These are phyloP conservation scores for Cadophora sp. DNA, from an alignment of 2,329 filamentous ascomycete genomes.

Conservation along the genomic window DNA sequence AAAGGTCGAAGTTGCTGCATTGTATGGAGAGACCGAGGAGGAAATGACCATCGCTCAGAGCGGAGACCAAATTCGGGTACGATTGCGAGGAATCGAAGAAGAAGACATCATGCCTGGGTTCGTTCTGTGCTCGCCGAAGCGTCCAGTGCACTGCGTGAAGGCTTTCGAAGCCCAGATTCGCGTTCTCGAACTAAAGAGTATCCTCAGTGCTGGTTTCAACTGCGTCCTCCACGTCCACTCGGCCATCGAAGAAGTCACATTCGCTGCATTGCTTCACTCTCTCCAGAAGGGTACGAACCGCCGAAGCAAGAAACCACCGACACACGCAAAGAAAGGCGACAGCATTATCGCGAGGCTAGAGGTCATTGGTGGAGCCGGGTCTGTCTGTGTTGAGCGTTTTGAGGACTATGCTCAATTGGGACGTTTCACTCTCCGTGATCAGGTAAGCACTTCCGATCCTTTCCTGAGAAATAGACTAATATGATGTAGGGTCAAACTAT, in stretches of 20 bases:
- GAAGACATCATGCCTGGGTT: constrained; percentile 96
- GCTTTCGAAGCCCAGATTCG: constrained; percentile 96
- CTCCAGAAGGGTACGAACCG: constrained; percentile 92
- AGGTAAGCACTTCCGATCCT: constrained; percentile 58
- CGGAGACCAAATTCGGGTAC: constrained; percentile 92
- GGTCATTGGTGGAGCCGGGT: constrained; percentile 82
- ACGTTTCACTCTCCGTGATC: constrained; percentile 87
- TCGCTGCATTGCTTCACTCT: constrained; percentile 86
- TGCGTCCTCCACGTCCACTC: constrained; percentile 98
- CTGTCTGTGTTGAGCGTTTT: constrained; percentile 91
- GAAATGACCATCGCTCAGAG: constrained; percentile 83
- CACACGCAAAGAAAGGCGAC: constrained; percentile 82
- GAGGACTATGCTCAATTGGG: constrained; percentile 96
- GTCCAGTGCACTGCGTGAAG: constrained; percentile 87
- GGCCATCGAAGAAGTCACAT: constrained; percentile 96
- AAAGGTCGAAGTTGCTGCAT: constrained; percentile 77
- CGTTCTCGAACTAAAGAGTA: constrained; percentile 92
- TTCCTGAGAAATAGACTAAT: constrained; percentile 33
- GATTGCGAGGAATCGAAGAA: constrained; percentile 93
- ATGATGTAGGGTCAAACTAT: constrained; percentile 87
- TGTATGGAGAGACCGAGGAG: constrained; percentile 96
- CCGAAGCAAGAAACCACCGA: constrained; percentile 91
- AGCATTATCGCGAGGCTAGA: constrained; percentile 93
- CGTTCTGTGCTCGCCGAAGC: constrained; percentile 93
- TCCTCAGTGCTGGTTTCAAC: constrained; percentile 94